Percentiles rank a stretch among this genome's conserved stretches.
phyloP scores from a whole-genome alignment of 768 basidiomycete species.

The Stropharia rugosoannulata region DNA sequence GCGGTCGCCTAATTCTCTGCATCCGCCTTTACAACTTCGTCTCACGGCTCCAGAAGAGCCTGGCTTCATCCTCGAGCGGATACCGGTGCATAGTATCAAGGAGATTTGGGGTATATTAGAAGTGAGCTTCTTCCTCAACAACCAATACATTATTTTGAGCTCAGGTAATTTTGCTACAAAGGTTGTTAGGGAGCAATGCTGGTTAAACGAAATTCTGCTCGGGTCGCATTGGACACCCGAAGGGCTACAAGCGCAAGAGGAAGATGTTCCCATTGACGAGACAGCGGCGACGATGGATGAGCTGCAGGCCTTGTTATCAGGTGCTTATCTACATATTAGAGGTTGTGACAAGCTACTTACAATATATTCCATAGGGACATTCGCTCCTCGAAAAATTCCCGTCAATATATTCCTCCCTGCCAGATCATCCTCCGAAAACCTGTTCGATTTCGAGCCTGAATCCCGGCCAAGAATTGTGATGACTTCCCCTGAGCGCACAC shows the following conservation, averaged over 20 bases:
- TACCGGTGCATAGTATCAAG: slow-evolving; percentile 70
- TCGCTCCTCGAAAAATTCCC: slow-evolving; percentile 62
- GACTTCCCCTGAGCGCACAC: slow-evolving; percentile 63
- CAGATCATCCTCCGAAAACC: slow-evolving; percentile 32
- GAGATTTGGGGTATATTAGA: slow-evolving; percentile 78
- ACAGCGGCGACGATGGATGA: slow-evolving; percentile 49
- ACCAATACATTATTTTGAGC: not conserved
- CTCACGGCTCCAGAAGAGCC: slow-evolving; percentile 72
- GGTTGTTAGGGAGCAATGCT: slow-evolving; percentile 82
- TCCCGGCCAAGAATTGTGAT: slow-evolving; percentile 58
- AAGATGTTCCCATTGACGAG: slow-evolving; percentile 29
- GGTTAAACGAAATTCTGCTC: slow-evolving; percentile 73
- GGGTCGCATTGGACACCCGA: slow-evolving; percentile 66
- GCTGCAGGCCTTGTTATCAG: slow-evolving; percentile 63
- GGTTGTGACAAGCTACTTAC: not conserved
- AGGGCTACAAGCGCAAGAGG: slow-evolving; percentile 28
- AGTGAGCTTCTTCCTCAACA: slow-evolving; percentile 33
- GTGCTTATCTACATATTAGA: slow-evolving; percentile 30
- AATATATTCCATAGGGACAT: slow-evolving; percentile 39
- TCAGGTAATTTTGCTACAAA: slow-evolving; percentile 19
- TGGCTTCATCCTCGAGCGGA: slow-evolving; percentile 68
- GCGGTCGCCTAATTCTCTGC: slow-evolving; percentile 63
- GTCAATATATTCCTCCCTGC: slow-evolving; percentile 68
- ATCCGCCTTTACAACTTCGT: slow-evolving; percentile 70
- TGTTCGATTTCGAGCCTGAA: slow-evolving; percentile 41